Evolutionary conservation across 2,329 filamentous ascomycete genomes (phyloP).

Genomic region (Epichloe gansuensis): DNA sequence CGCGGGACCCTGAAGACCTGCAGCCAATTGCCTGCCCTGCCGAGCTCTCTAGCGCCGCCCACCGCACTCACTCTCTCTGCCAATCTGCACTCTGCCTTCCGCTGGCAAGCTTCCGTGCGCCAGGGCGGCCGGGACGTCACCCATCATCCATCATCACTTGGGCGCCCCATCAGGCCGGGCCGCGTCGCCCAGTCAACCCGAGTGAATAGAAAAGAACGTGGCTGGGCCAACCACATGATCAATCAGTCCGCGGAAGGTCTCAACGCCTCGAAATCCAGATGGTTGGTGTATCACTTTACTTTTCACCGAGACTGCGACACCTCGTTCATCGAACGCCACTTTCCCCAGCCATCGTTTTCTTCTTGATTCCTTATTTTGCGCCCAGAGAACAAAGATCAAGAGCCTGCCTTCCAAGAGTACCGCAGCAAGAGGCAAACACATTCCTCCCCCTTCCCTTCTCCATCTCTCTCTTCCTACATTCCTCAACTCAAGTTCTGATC

Average conservation of each 20-base stretch:
- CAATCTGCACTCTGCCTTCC: neutral
- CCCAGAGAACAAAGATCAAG: neutral
- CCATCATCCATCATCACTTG: too few relatives aligned
- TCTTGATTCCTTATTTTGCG: neutral
- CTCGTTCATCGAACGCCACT: neutral
- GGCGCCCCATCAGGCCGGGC: neutral
- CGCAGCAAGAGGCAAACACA: neutral
- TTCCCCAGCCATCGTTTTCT: slow-evolving; percentile 1
- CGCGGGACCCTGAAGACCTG: neutral
- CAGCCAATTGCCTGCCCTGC: neutral
- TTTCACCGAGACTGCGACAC: neutral
- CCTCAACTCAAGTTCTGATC: slow-evolving; percentile 3
- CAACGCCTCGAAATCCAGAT: slow-evolving; percentile 7
- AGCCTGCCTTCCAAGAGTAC: neutral
- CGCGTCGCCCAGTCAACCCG: slow-evolving; percentile 16
- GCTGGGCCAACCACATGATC: slow-evolving; percentile 18
- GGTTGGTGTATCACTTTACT: slow-evolving; percentile 1
- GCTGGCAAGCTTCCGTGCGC: neutral
- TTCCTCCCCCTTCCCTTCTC: neutral
- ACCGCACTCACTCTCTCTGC: neutral
- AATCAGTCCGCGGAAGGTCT: neutral
- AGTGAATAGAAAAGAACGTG: slow-evolving; percentile 21
- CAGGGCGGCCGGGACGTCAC: too few relatives aligned
- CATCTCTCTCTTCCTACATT: neutral
- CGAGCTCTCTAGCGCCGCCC: neutral